These are phyloP conservation scores for Begonia fuchsioides DNA, from an alignment of 306 rosid species.

Conservation along the genomic window DNA sequence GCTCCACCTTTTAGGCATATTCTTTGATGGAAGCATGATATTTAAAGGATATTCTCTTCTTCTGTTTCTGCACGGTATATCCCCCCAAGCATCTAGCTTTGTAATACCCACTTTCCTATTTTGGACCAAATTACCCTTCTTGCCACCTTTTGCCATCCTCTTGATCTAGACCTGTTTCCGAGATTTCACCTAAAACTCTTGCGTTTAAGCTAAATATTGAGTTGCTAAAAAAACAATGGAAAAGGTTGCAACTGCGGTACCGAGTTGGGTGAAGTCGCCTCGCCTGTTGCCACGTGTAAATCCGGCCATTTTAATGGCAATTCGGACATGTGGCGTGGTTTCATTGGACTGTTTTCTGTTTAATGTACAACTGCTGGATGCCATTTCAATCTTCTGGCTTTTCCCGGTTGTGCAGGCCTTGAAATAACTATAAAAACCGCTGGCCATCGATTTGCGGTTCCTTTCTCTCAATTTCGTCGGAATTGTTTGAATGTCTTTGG, in stretches of 20 bases:
- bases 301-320: too few relatives aligned
- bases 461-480: background rate
- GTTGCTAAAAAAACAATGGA: too few relatives aligned
- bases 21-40: constrained; percentile 29
- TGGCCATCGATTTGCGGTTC: background rate
- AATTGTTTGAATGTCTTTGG: constrained; percentile 32
- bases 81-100: constrained; percentile 7
- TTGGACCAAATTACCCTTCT: background rate
- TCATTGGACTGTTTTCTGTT: background rate
- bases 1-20: constrained; percentile 35
- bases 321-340: too few relatives aligned
- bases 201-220: too few relatives aligned
- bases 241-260: too few relatives aligned
- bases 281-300: too few relatives aligned
- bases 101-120: background rate
- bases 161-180: too few relatives aligned
- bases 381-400: background rate
- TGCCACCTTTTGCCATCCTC: too few relatives aligned
- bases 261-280: too few relatives aligned
- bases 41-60: constrained; percentile 52
- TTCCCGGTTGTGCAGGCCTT: background rate
- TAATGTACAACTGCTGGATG: background rate
- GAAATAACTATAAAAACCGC: constrained; percentile 25
- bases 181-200: too few relatives aligned
- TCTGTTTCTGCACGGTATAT: constrained; percentile 26